A percentile compares a stretch with the other conserved stretches of the same genome.
phyloP scores from a whole-genome alignment of 257 asterid species.

The Striga asiatica region DNA sequence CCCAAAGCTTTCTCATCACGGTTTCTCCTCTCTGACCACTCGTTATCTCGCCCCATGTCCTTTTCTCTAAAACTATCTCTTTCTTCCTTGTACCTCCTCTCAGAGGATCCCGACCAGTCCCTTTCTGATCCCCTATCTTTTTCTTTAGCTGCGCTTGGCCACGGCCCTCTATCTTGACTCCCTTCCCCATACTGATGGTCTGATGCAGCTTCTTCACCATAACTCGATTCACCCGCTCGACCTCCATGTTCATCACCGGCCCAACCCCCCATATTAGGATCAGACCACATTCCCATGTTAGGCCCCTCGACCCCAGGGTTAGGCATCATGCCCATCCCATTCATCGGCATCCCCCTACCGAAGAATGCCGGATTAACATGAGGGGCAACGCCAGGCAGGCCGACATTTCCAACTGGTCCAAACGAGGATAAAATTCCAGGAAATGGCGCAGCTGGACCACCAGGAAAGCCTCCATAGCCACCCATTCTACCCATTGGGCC shows the following conservation, averaged over 20 bases:
- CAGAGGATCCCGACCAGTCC: constrained; percentile 84
- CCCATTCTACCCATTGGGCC: constrained; percentile 87
- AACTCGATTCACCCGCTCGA: constrained; percentile 77
- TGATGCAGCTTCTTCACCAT: constrained; percentile 66
- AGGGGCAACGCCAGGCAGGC: constrained; percentile 79
- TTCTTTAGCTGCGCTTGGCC: constrained; percentile 47
- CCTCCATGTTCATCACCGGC: constrained; percentile 64
- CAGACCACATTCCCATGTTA: constrained; percentile 73
- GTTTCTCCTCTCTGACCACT: constrained; percentile 49
- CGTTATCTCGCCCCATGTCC: constrained; percentile 36
- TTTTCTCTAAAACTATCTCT: constrained; percentile 51
- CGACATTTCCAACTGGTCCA: constrained; percentile 68
- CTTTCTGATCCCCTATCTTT: constrained; percentile 73
- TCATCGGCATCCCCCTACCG: constrained; percentile 77
- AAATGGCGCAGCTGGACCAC: constrained; percentile 58
- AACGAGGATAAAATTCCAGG: constrained; percentile 46
- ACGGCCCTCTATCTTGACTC: constrained; percentile 53
- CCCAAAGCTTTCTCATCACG: constrained; percentile 52
- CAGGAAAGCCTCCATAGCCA: constrained; percentile 67
- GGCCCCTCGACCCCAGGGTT: constrained; percentile 54
- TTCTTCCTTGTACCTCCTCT: constrained; percentile 62
- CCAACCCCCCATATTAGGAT: constrained; percentile 74
- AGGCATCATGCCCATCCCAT: constrained; percentile 80
- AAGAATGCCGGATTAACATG: constrained; percentile 82
- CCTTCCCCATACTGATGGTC: constrained; percentile 79